phyloP scores from a whole-genome alignment of 2,329 filamentous ascomycete species.

The Colletotrichum coccodes region DNA sequence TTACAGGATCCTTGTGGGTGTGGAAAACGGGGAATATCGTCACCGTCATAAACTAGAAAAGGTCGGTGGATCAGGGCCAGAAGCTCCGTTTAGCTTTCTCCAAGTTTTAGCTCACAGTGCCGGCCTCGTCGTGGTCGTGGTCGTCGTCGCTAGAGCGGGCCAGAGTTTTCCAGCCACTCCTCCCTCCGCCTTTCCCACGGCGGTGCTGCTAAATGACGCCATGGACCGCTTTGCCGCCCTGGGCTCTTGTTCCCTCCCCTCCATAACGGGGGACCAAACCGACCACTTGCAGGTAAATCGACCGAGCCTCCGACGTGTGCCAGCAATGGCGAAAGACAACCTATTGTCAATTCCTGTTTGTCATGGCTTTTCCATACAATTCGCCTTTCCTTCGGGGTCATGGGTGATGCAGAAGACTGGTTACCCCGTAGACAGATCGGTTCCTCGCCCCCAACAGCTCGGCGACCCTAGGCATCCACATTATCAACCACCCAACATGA shows the following conservation, averaged over 20 bases:
- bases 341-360: not conserved
- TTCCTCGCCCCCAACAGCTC: not conserved
- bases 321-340: not conserved
- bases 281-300: not conserved
- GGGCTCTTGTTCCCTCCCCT: not conserved
- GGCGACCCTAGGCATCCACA: not conserved
- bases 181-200: not conserved
- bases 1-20: constrained; percentile 20
- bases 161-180: constrained; percentile 18
- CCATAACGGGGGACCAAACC: not conserved
- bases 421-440: not conserved
- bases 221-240: not conserved
- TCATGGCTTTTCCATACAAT: not conserved
- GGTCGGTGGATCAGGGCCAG: constrained; percentile 14
- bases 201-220: constrained; percentile 25
- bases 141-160: not conserved
- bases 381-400: not conserved
- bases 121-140: not conserved
- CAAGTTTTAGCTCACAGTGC: not conserved
- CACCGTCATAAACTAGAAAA: constrained; percentile 8
- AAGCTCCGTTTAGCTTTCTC: constrained; percentile 11
- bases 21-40: constrained; percentile 20
- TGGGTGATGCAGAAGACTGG: not conserved
- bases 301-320: not conserved
- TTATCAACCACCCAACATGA: not conserved